phyloP scores from a whole-genome alignment of 306 rosid species.

The Gastrolobium villosum region DNA sequence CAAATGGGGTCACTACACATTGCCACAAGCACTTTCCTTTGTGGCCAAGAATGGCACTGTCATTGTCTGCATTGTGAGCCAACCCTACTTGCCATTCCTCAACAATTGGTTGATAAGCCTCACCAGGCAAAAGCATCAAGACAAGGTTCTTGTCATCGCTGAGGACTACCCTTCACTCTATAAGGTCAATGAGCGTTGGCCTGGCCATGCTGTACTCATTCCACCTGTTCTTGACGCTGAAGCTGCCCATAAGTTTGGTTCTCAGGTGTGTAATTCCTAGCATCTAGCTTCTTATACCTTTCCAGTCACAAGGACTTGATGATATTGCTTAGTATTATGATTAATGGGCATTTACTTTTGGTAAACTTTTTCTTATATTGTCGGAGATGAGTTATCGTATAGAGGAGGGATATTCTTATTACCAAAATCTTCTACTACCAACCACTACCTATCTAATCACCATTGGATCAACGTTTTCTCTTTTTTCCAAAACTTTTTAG shows the following conservation, averaged over 20 bases:
- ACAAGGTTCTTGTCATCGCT: conserved; percentile 82
- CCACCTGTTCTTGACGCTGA: conserved; percentile 83
- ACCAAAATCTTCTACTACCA: too few relatives aligned
- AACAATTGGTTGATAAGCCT: conserved; percentile 82
- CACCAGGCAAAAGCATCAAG: conserved; percentile 72
- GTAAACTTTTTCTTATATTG: too few relatives aligned
- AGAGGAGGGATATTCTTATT: too few relatives aligned
- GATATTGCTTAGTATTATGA: too few relatives aligned
- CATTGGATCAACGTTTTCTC: too few relatives aligned
- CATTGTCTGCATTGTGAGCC: conserved; percentile 83
- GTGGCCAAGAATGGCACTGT: conserved; percentile 77
- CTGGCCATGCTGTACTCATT: conserved; percentile 84
- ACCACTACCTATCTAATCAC: too few relatives aligned
- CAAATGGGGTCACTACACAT: conserved; percentile 70
- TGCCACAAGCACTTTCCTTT: conserved; percentile 68
- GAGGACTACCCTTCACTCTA: conserved; percentile 79
- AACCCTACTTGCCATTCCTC: conserved; percentile 79
- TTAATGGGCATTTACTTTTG: too few relatives aligned
- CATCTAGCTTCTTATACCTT: too few relatives aligned
- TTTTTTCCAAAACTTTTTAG: too few relatives aligned
- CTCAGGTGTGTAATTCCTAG: conserved; percentile 58
- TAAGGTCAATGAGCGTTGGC: conserved; percentile 82
- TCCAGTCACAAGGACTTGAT: too few relatives aligned
- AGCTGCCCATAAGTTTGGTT: conserved; percentile 82
- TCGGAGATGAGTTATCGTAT: too few relatives aligned